Base-by-base conservation (phyloP, 2,329 filamentous ascomycete species). In the Microsporum audouinii region DNA sequence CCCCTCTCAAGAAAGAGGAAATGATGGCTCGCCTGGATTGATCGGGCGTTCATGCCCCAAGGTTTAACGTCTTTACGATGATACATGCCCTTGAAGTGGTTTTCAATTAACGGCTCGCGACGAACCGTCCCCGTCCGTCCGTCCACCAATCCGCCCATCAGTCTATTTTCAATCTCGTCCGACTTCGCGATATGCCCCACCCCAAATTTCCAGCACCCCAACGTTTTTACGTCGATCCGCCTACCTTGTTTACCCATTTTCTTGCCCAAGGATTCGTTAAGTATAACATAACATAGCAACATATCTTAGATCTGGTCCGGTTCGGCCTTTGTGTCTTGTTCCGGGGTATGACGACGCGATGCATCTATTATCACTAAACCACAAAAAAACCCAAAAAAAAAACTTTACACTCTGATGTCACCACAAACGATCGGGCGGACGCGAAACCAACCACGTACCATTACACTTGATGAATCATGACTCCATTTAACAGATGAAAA, bases 1-100 rank as follows among this genome's bases (percentile, higher is more conserved):
- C 86, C 69, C 92, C 92, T 53, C 81, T 99, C 79, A 80, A 88
- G 71, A 95, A 91, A 80, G 88, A 94, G 71, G 90, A 96, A 75
- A 97, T 99, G 94, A 89, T 96, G 79, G 94, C 94, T 63, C 90
- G 91, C 76, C 82, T 99, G 76, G 94, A 99, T 78, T 99, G 88
- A 91, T 76, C 72, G 69, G 70, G 70, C 53, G 29, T 17, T 64
- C 43, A 29, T 59, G 12, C 14, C 47, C 62, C 55, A 23, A 65
- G 63, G 65, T 64, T 43, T 65, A 43, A 64, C 66, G 67, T 67
- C 63, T 72, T 56, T 66, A 73, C 67, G 72, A 76, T 53, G 69
- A 65, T 69, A 68, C 65, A 75, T 59, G 57, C 66, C 68, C 71
- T 71, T 68, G 65, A 67, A 67, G 70, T 71, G 69, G 57, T 70